phyloP scores from a whole-genome alignment of 2,329 filamentous ascomycete genomes.

The Aspergillus carbonarius region DNA sequence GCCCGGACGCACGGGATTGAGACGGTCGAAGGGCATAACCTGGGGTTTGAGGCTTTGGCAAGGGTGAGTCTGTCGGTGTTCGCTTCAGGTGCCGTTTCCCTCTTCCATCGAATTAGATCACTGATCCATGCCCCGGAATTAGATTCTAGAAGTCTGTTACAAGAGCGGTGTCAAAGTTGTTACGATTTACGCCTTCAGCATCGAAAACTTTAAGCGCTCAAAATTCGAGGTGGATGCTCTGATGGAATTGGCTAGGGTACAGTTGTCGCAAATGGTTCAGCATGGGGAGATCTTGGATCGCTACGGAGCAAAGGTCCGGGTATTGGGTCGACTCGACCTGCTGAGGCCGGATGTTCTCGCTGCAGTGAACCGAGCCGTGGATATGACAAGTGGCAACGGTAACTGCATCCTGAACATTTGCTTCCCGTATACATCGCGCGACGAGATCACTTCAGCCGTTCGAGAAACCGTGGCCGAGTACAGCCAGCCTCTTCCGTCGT shows the following conservation, averaged over 20 bases:
- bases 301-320: conserved; percentile 83
- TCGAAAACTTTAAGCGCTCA: conserved; percentile 97
- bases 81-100: conserved; percentile 1
- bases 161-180: conserved; percentile 95
- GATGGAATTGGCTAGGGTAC: conserved; percentile 97
- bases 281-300: conserved; percentile 91
- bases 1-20: conserved; percentile 89
- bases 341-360: conserved; percentile 84
- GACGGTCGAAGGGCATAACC: conserved; percentile 91
- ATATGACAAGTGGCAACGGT: conserved; percentile 83
- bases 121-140: not conserved
- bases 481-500: conserved; percentile 64
- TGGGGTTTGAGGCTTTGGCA: conserved; percentile 92
- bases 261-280: conserved; percentile 84
- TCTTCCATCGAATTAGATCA: not conserved
- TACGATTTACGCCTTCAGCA: conserved; percentile 97
- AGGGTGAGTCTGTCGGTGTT: conserved; percentile 56
- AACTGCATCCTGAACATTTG: conserved; percentile 85
- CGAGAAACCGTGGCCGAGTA: conserved; percentile 85
- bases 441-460: conserved; percentile 91
- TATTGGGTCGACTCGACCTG: conserved; percentile 80
- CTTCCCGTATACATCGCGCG: conserved; percentile 93
- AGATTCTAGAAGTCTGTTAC: conserved; percentile 97
- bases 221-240: conserved; percentile 95
- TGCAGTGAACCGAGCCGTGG: conserved; percentile 80